Base-by-base conservation (phyloP, 495 filamentous ascomycete genomes). In the Chaetomium tenue region DNA sequence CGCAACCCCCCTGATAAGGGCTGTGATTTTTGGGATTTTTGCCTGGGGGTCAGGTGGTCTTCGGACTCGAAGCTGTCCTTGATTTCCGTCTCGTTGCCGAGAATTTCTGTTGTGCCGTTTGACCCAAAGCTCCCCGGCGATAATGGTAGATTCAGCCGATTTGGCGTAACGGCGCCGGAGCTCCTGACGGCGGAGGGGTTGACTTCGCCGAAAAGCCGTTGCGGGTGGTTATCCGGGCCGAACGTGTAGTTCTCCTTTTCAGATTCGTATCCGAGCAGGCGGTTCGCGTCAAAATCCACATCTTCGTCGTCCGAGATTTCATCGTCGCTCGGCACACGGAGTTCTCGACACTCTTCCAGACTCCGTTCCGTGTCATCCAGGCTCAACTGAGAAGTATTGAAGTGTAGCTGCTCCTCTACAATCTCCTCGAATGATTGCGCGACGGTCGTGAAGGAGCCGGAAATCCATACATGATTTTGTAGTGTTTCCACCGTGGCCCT, bases 171-270 rank as follows among this genome's bases (percentile, higher is more conserved):
- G 18, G 63, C 78, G 37, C 78, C 81, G 18, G 77, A 78, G 75
- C 88, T 93, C 23, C 84, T 82, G 4, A 94, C 72, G 13, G 84
- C 88, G 8, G 91, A 91, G 15, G 79, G 72, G 28, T 85, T 86
- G 56, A 97, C 88, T 73, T 96, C 91, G 0, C 92, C 92, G 76
- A 93, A 96, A 4, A 96, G 79, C 33, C 88, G 86, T 57, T 76
- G 75, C 15, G 73, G 64, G 74, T 78, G 68, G 44, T 74, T 64
- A 54, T 75, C 71, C 44, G 64, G 47, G 25, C 76, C 71, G 62
- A 75, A 71, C 13, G 73, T 75, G 48, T 78, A 70, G 60, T 81
- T 80, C 51, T 79, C 77, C 39, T 80, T 79, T 58, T 77, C 73
- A 2, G 72, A 72, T 42, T 78, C 78, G 33, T 69, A 74, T 22